Evolutionary conservation across 768 basidiomycete species (phyloP).

Genomic region (Suillus clintonianus): DNA sequence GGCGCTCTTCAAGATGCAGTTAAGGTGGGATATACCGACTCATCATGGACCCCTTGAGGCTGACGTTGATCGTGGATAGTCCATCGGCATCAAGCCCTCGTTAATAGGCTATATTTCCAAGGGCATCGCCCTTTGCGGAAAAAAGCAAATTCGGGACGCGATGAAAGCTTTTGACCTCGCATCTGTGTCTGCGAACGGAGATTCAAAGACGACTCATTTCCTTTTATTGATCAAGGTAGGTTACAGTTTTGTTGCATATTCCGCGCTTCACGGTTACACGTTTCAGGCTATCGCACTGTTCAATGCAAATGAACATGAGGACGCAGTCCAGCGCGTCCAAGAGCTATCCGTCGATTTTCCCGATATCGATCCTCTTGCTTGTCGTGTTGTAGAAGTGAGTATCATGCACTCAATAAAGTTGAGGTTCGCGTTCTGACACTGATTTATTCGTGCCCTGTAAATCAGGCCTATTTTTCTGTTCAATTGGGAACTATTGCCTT

Average conservation of each 20-base stretch:
- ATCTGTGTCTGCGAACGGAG: too few species aligned
- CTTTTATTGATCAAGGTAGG: background rate
- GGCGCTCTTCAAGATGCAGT: too few species aligned
- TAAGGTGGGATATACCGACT: background rate
- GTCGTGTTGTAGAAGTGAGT: background rate
- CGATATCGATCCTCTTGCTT: background rate
- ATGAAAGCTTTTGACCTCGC: too few species aligned
- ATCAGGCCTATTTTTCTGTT: background rate
- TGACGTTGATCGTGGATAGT: background rate
- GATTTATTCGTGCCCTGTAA: too few species aligned
- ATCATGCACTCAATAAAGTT: background rate
- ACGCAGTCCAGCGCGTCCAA: background rate
- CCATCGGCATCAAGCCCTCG: background rate
- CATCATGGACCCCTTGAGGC: background rate
- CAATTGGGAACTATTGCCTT: background rate
- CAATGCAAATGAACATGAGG: too few species aligned
- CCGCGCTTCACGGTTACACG: too few species aligned
- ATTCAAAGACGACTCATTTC: background rate
- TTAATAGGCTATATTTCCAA: background rate
- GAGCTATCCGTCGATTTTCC: background rate
- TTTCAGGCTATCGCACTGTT: too few species aligned
- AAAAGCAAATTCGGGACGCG: background rate
- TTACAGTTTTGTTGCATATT: background rate
- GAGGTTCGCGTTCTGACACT: background rate
- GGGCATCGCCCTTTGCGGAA: background rate